Evolutionary conservation across 495 filamentous ascomycete genomes (phyloP), one percentile per base, ranked within the genome.

Genomic region (Podospora anserina): DNA sequence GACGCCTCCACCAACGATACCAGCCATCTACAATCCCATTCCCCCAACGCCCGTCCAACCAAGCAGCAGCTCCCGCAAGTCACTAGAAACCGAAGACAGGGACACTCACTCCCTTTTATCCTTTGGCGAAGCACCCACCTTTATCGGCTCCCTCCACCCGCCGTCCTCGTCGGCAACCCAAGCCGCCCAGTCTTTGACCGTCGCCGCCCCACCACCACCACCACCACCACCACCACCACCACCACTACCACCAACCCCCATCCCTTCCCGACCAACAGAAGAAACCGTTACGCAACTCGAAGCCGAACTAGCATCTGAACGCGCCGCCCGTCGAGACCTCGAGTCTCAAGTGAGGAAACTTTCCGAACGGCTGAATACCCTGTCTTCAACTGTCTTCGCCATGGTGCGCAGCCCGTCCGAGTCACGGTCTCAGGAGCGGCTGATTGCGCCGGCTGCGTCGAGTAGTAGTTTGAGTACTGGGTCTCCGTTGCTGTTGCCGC

Each of bases 261-360:
- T 34, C n/a, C 39, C 70, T 0, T 27, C 69, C 54, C 74, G 79
- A 2, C 79, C 80, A 0, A 75, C 74, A 7, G 76, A 75, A 1
- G 67, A 71, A 4, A 73, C 84, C 9, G 71, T 78, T 28, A 72
- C 79, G n/a, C 75, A 84, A 58, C 80, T 87, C 19, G 78, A 83
- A 30, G 65, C 74, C 23, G 85, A 87, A 69, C 81, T 87, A 19
- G 81, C 84, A 27, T 67, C 74, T 19, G 85, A 87, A 69, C 82
- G 82, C 63, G 76, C 80, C 4, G 81, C 82, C 9, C 82, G 85
- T 1, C 80, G 78, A 20, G 77, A 77, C 5, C 78, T 87, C n/a
- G 85, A 87, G 70, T 76, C 76, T 1, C 76, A 83, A 62, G 84
- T 87, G 23, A 80, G 76, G 63, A 80, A 77, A 66, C 75, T 87